Evolutionary conservation across 2,329 filamentous ascomycete genomes (phyloP).

Genomic region (Corynespora cassiicola): DNA sequence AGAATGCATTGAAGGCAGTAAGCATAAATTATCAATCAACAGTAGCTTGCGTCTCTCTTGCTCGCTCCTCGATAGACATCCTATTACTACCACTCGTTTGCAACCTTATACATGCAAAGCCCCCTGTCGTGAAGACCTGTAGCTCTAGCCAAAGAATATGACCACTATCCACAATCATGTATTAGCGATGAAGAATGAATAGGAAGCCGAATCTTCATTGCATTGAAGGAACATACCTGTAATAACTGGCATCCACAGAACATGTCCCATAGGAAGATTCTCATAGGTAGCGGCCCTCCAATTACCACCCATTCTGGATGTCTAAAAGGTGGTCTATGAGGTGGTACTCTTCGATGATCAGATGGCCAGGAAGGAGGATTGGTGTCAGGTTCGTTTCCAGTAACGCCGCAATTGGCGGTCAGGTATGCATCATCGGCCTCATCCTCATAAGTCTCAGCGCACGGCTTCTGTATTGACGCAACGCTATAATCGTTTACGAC

Average conservation of each 20-base stretch:
- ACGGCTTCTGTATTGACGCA: no score
- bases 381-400: conserved; percentile 1
- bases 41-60: no score
- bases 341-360: conserved; percentile 1
- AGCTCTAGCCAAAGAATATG: conserved; percentile 1
- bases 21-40: background rate
- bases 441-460: background rate
- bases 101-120: conserved; percentile 1
- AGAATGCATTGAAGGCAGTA: background rate
- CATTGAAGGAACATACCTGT: background rate
- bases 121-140: background rate
- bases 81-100: background rate
- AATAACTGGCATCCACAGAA: conserved; percentile 2
- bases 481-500: no score
- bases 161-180: background rate
- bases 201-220: background rate
- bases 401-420: background rate
- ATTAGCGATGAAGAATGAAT: background rate
- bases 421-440: background rate
- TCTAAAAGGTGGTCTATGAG: background rate
- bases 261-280: conserved; percentile 1
- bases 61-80: background rate
- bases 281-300: conserved; percentile 1
- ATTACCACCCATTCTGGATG: conserved; percentile 1
- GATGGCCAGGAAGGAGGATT: conserved; percentile 1